Evolutionary conservation across 176 grass and related monocot species (phyloP).

Genomic region (Musa troglodytarum): DNA sequence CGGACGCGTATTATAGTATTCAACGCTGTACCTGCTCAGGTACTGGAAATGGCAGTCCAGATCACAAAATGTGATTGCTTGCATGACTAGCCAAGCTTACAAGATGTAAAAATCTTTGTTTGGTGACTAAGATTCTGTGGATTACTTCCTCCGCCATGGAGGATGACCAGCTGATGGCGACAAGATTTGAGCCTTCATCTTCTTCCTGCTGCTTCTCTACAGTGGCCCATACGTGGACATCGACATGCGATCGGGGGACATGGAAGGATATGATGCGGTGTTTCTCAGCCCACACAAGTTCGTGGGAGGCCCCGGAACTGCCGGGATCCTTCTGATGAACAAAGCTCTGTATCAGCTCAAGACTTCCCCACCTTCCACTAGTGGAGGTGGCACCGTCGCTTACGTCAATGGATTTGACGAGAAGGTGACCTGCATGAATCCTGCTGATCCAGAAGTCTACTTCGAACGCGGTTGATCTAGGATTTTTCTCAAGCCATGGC

Average conservation of each 20-base stretch:
- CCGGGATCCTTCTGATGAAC: slow-evolving; percentile 77
- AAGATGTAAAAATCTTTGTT: background rate
- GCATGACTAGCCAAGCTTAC: background rate
- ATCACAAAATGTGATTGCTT: background rate
- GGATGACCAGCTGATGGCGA: no score
- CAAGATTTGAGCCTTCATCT: background rate
- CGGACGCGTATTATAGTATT: no score
- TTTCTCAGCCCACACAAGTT: slow-evolving; percentile 85
- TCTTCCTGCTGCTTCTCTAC: background rate
- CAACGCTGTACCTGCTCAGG: no score
- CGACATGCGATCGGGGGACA: slow-evolving; percentile 60
- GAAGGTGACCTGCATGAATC: slow-evolving; percentile 18
- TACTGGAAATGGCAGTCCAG: background rate
- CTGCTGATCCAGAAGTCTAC: no score
- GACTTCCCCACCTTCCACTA: slow-evolving; percentile 42
- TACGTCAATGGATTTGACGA: slow-evolving; percentile 70
- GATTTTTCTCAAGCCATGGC: no score
- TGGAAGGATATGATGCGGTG: slow-evolving; percentile 69
- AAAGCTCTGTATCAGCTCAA: slow-evolving; percentile 48
- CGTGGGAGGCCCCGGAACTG: slow-evolving; percentile 54
- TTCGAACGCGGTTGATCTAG: no score
- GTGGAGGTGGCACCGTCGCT: slow-evolving; percentile 60
- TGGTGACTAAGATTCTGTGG: background rate
- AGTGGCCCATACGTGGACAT: slow-evolving; percentile 77
- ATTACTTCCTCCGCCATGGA: background rate